Conservation (phyloP, 352 stramenopile species). For the Phytophthora hibernalis region DNA sequence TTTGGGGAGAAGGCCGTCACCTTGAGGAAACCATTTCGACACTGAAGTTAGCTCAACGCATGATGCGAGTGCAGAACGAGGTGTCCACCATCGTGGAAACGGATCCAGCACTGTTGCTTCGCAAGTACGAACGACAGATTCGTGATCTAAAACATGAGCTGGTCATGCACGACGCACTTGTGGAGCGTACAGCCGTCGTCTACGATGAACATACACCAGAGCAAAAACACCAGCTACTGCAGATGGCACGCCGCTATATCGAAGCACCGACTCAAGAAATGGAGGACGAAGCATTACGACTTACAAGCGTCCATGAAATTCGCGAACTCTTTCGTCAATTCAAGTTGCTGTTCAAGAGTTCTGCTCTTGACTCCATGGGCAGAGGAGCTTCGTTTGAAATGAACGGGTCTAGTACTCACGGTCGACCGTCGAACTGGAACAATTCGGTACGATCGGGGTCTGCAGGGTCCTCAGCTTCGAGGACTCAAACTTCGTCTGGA, state of each 20-base stretch:
- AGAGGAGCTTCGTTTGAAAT: neutral
- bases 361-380: conserved; percentile 33
- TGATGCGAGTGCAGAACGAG: conserved; percentile 95
- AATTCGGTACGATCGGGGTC: conserved; percentile 49
- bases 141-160: conserved; percentile 94
- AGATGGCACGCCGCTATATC: conserved; percentile 78
- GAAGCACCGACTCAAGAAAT: conserved; percentile 74
- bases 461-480: conserved; percentile 58
- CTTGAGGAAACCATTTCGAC: conserved; percentile 95
- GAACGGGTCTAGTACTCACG: conserved; percentile 9
- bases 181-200: conserved; percentile 83
- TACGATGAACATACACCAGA: conserved; percentile 93
- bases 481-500: conserved; percentile 58
- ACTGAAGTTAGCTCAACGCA: conserved; percentile 92
- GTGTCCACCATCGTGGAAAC: conserved; percentile 85
- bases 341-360: conserved; percentile 83
- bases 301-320: conserved; percentile 92
- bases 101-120: conserved; percentile 84
- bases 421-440: conserved; percentile 20
- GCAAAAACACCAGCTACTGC: conserved; percentile 85
- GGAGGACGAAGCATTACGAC: conserved; percentile 73
- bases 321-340: conserved; percentile 93
- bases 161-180: conserved; percentile 94
- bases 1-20: conserved; percentile 93
- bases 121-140: conserved; percentile 93